Conservation (phyloP, 108 stramenopile genomes). For the Cyclostephanos tholiformis region DNA sequence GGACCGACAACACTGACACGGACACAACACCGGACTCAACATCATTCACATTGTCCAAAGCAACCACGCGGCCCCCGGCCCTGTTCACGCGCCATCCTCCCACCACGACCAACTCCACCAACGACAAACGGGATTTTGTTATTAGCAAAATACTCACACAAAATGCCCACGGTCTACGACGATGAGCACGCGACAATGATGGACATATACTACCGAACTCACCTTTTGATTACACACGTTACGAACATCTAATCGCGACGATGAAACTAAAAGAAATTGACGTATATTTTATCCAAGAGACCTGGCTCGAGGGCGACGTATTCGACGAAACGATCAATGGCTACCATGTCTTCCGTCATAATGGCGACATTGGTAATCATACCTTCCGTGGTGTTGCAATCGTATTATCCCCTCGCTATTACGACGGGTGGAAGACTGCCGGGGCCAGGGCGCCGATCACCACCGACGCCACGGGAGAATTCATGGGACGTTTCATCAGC, state of each 20-base stretch:
- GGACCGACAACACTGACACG: too few species aligned
- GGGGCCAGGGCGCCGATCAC: not conserved
- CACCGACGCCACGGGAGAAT: not conserved
- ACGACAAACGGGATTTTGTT: not conserved
- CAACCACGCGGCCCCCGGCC: not conserved
- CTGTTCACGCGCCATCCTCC: not conserved
- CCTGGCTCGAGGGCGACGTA: not conserved
- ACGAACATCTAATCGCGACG: not conserved
- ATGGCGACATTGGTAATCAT: not conserved
- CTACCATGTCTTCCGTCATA: not conserved
- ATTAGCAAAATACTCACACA: not conserved
- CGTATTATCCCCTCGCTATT: constrained; percentile 2
- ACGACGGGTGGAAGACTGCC: constrained; percentile 3
- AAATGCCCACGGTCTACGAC: not conserved
- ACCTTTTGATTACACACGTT: not conserved
- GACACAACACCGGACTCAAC: not conserved
- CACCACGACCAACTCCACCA: not conserved
- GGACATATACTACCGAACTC: not conserved
- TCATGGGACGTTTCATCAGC: not conserved
- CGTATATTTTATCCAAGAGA: not conserved
- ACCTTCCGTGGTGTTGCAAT: constrained; percentile 9
- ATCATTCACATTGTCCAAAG: not conserved
- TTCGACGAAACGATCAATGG: not conserved
- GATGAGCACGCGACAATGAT: not conserved
- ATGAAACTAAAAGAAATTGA: not conserved